phyloP scores from a whole-genome alignment of 805 yeast species.

The Candida gorgasii region DNA sequence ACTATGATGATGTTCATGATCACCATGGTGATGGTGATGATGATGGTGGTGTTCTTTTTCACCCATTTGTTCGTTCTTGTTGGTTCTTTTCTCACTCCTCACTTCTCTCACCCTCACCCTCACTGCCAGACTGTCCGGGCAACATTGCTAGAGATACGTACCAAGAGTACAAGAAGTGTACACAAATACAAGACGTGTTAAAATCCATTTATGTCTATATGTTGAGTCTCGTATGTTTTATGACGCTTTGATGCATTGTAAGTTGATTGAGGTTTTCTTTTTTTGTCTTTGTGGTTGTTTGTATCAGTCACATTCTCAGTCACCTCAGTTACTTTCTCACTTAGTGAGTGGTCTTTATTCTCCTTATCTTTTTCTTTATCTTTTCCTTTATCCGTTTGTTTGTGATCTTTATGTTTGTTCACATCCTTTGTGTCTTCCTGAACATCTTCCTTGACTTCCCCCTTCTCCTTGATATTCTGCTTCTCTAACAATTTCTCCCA shows the following conservation, averaged over 20 bases:
- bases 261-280: background rate
- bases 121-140: too few relatives aligned
- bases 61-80: slow-evolving; percentile 3
- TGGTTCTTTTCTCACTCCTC: background rate
- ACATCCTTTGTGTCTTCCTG: background rate
- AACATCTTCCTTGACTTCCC: background rate
- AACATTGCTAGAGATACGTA: too few relatives aligned
- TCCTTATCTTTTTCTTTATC: background rate
- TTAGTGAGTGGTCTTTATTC: too few relatives aligned
- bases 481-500: slow-evolving; percentile 49
- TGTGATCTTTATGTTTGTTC: background rate
- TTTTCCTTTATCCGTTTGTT: slow-evolving; percentile 4
- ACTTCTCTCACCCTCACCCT: background rate
- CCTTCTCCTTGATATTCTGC: slow-evolving; percentile 30
- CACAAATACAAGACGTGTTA: background rate
- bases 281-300: background rate
- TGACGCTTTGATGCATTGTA: slow-evolving; percentile 9
- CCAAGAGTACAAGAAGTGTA: too few relatives aligned
- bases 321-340: slow-evolving; percentile 1
- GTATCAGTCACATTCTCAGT: too few relatives aligned
- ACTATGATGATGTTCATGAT: slow-evolving; percentile 7
- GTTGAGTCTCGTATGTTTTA: background rate
- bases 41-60: slow-evolving; percentile 12
- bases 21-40: slow-evolving; percentile 11
- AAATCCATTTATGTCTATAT: slow-evolving; percentile 8